Base-by-base conservation (phyloP, 1,284 basidiomycete genomes). In the Leccinum pallidistipes region DNA sequence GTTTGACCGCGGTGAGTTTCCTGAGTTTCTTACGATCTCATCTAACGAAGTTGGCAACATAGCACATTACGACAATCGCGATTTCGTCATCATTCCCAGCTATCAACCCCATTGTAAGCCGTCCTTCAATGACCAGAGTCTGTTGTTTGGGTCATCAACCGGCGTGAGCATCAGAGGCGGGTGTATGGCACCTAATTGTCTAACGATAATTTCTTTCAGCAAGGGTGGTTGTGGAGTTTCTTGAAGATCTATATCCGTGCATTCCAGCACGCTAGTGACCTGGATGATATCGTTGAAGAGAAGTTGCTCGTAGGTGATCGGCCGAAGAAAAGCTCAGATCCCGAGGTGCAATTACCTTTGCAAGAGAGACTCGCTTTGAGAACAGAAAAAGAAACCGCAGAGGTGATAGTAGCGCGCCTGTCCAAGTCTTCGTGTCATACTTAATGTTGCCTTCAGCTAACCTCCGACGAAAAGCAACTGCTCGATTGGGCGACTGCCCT, bases 21-120 rank as follows among this genome's bases (percentile, higher is more conserved):
- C 47, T 55, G 57, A 51, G 55, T 56, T 49, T 40, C 58, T 55
- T 27, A 45, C 57, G 64, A 54, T 58, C 54, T 16, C 57, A 51
- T 60, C 58, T 65, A 58, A 65, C 65, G 4, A 32, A 53, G 36
- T 32, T 62, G 49, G 56, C 5, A 11, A 66, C 56, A 56, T 61
- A 90, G 88, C 79, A 59, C 89, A 92, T 64, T 81, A 87, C 61
- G 92, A 95, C 72, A 94, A 95, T 73, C 87, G 92, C 8, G 93
- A 95, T 75, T 88, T 88, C 66, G 80, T 81, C 52, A 86, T 94
- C 59, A 76, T 94, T n/a, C 84, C 88, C 10, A 87, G 87, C 71
- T 90, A 91, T 68, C 92, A 94, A 69, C 89, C 90, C 1, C 77
- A 72, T 45, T 72, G 69, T 40, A 78, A 77, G 21, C 71, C 77